Percentiles rank a stretch among this genome's conserved stretches.
These are phyloP conservation scores for Nannochloropsis oceanica DNA, from an alignment of 108 stramenopile genomes.

Conservation along the genomic window DNA sequence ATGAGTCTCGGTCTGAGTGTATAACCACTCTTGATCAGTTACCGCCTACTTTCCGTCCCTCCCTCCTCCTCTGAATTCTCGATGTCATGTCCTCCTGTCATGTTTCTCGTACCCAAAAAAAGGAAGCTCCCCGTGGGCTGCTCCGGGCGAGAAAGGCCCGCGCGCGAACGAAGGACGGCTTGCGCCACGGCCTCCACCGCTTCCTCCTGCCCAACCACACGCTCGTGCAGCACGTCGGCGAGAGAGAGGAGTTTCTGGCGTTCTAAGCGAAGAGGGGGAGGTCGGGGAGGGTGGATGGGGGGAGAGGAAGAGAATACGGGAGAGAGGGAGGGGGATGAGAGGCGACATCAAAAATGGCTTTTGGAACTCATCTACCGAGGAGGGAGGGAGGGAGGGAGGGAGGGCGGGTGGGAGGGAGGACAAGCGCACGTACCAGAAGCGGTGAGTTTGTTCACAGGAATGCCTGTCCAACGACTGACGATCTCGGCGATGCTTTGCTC, in stretches of 20 bases:
- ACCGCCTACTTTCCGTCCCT: not conserved
- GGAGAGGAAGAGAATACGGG: not conserved
- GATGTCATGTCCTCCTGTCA: constrained; percentile 48
- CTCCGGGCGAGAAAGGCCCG: constrained; percentile 59
- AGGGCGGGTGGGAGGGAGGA: not conserved
- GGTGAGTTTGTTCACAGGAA: constrained; percentile 64
- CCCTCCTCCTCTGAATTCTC: constrained; percentile 61
- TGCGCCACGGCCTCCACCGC: constrained; percentile 63
- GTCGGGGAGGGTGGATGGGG: not conserved
- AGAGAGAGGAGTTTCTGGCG: constrained; percentile 56
- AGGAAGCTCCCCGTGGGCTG: constrained; percentile 47
- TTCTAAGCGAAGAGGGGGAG: constrained; percentile 43
- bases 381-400: not conserved
- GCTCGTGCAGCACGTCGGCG: constrained; percentile 44
- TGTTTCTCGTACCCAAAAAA: constrained; percentile 17
- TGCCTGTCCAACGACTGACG: constrained; percentile 75
- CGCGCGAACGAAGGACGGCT: constrained; percentile 59
- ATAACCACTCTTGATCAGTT: no score
- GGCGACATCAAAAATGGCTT: not conserved
- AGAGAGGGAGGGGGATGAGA: not conserved
- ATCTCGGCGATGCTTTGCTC: constrained; percentile 79
- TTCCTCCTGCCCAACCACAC: constrained; percentile 70
- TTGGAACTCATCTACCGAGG: not conserved
- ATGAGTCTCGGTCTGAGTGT: no score
- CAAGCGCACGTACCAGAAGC: not conserved